Base-by-base conservation (phyloP, 768 basidiomycete genomes). In the Paxillus ammoniavirescens region DNA sequence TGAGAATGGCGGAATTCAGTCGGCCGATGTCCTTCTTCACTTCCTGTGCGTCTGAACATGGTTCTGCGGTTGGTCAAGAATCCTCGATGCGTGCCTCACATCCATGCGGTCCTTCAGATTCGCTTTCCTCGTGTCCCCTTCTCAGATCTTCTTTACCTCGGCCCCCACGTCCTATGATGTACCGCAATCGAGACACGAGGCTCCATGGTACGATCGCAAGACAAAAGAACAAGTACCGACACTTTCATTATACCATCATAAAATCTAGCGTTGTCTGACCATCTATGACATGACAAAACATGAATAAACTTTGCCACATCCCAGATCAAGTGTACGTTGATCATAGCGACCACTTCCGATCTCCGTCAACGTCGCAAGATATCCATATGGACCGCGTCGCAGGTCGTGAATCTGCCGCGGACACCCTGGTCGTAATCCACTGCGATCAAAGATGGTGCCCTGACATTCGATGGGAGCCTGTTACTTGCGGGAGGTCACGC, bases 331-430 rank as follows among this genome's bases (percentile, higher is more conserved):
- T 50, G 0, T 31, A 18, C 42, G 54, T 49, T 65, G 64, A 65
- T 65, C 65, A 59, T 44, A 50, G 63, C 54, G 57, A 44, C 60
- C 23, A 38, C 65, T 57, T 40, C 64, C 65, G 65, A 67, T n/a
- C 63, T 63, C 65, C 65, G 65, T 47, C 61, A 47, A 60, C 52
- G 58, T 65, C 65, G 65, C 66, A 61, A 65, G 64, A 65, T 60
- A 67, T 60, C 65, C 65, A 65, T 65, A 66, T 58, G 65, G 43
- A 54, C 37, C 58, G 53, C 49, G 60, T 67, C 63, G 50, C 57
- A 52, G 38, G n/a, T 35, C 54, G 65, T 68, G 65, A 65, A 68
- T 65, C 66, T 65, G 60, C 65, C 65, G 65, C 65, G 65, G 65
- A 65, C 66, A 43, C 65, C 63, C 58, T 58, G 53, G 54, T 40